phyloP scores from a whole-genome alignment of 768 basidiomycete species.

The Podaxis carcinomalis region DNA sequence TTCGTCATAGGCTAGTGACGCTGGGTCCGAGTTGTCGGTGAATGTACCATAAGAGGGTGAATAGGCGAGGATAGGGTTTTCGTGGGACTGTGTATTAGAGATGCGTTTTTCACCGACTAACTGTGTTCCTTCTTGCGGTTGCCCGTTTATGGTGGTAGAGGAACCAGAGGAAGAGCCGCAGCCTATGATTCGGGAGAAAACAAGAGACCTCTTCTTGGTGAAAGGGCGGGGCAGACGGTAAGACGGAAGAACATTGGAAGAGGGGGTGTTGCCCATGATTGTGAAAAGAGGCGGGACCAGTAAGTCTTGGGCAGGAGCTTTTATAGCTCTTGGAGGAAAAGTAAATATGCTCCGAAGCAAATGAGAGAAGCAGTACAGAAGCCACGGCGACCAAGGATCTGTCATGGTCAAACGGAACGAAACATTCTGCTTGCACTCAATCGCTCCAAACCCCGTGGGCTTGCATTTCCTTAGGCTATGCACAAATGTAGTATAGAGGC shows the following conservation, averaged over 20 bases:
- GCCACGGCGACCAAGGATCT: slow-evolving; percentile 15
- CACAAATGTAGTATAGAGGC: not conserved
- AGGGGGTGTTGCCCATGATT: slow-evolving; percentile 14
- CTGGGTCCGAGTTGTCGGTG: slow-evolving; percentile 20
- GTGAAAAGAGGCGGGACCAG: not conserved
- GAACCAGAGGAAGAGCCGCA: slow-evolving; percentile 10
- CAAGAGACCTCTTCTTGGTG: not conserved
- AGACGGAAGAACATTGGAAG: slow-evolving; percentile 1
- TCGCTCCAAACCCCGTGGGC: not conserved
- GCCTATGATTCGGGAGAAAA: slow-evolving; percentile 10
- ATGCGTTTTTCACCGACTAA: slow-evolving; percentile 6
- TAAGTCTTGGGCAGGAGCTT: not conserved
- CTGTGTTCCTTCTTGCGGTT: slow-evolving; percentile 6
- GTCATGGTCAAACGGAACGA: slow-evolving; percentile 22
- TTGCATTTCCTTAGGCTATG: not conserved
- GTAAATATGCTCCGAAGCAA: not conserved
- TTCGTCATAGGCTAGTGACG: slow-evolving; percentile 38
- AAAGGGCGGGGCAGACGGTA: not conserved
- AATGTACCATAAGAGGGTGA: slow-evolving; percentile 6
- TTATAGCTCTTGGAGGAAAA: slow-evolving; percentile 1
- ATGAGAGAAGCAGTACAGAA: not conserved
- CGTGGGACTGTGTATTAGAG: not conserved
- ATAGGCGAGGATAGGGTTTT: slow-evolving; percentile 12
- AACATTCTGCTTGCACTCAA: slow-evolving; percentile 12
- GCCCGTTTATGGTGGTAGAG: slow-evolving; percentile 9